Conservation (phyloP, 2,329 filamentous ascomycete genomes). For the Coniella vitis region DNA sequence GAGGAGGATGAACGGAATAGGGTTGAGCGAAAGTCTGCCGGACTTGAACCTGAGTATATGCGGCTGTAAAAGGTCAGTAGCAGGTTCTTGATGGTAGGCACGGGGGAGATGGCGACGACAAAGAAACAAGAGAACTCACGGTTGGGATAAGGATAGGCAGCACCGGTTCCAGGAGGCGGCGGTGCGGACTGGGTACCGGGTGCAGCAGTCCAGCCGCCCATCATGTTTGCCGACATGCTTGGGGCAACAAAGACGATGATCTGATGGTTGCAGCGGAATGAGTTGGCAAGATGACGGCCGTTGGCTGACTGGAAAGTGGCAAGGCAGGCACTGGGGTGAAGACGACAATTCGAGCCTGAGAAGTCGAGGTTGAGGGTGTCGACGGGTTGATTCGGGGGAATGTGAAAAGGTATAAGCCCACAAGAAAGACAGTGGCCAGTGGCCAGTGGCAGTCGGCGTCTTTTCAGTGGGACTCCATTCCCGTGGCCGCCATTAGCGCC, state of each 20-base stretch:
- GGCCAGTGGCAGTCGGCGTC: background rate
- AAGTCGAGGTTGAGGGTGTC: too few species aligned
- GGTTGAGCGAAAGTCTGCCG: conserved; percentile 50
- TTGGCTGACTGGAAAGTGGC: background rate
- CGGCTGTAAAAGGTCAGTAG: conserved; percentile 34
- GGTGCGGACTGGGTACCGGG: conserved; percentile 34
- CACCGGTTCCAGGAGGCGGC: conserved; percentile 25
- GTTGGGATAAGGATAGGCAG: conserved; percentile 33
- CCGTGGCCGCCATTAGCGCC: too few species aligned
- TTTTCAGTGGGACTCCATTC: conserved; percentile 1
- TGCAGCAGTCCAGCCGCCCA: conserved; percentile 22
- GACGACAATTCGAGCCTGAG: too few species aligned
- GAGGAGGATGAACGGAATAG: conserved; percentile 31
- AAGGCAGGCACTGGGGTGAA: too few species aligned
- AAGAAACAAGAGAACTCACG: conserved; percentile 25
- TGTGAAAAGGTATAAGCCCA: too few species aligned
- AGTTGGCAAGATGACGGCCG: too few species aligned
- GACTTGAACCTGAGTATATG: conserved; percentile 56
- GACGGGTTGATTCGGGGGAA: too few species aligned
- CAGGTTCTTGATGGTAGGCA: background rate
- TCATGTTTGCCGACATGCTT: conserved; percentile 22
- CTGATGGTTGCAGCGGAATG: too few species aligned
- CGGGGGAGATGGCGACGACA: background rate
- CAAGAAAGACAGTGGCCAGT: conserved; percentile 5
- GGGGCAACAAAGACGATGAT: too few species aligned